Conservation (phyloP, 139 green algal genomes). For the Coelastrella sp. region DNA sequence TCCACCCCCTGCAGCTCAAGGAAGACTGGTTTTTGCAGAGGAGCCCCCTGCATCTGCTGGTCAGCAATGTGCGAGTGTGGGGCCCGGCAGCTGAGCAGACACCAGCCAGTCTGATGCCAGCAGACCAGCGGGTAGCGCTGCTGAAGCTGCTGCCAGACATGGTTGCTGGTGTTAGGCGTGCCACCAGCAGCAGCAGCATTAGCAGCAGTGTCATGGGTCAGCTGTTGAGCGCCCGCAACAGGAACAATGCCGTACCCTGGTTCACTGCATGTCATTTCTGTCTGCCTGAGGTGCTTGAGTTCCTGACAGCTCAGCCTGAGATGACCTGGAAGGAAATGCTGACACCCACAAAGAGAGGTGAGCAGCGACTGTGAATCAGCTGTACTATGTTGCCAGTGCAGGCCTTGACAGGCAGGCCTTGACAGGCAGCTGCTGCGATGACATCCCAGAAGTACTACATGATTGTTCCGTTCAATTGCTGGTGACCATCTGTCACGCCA, state of each 20-base stretch:
- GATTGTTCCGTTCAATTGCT: no score
- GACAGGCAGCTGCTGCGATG: no score
- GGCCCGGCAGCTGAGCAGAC: not conserved
- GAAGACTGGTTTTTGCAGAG: slow-evolving; percentile 12
- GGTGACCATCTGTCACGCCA: no score
- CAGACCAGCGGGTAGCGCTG: not conserved
- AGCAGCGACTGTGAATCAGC: not conserved
- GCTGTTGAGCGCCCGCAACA: not conserved
- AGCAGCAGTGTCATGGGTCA: not conserved
- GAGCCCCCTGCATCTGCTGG: not conserved
- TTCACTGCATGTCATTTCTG: slow-evolving; percentile 23
- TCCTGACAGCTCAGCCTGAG: not conserved
- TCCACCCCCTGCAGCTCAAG: not conserved
- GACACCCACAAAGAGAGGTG: not conserved
- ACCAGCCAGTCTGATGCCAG: not conserved
- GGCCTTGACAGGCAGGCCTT: not conserved
- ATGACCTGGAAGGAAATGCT: slow-evolving; percentile 21
- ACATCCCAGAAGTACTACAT: no score
- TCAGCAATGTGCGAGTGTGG: not conserved
- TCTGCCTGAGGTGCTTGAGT: not conserved
- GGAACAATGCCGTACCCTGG: not conserved
- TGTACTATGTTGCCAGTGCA: no score
- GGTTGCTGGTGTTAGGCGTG: not conserved
- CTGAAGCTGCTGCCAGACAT: not conserved
- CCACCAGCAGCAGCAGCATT: not conserved